Percentiles rank a stretch among this genome's conserved stretches.
Conservation (phyloP, 768 basidiomycete species). For the Psilocybe azurescens region DNA sequence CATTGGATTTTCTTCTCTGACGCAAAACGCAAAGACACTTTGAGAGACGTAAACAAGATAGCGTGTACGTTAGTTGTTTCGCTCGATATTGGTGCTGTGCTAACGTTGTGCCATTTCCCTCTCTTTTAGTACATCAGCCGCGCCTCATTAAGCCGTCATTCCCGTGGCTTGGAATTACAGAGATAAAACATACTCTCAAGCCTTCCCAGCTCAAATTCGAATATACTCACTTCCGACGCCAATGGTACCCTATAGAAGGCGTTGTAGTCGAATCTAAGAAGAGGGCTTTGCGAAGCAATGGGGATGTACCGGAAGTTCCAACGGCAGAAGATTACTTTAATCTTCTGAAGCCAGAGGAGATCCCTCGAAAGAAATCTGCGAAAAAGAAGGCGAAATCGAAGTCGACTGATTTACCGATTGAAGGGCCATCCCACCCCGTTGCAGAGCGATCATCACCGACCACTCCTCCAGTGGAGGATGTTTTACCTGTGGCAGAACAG, state of each 20-base stretch:
- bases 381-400: slow-evolving; percentile 6
- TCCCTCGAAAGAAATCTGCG: slow-evolving; percentile 2
- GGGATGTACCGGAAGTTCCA: slow-evolving; percentile 16
- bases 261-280: slow-evolving; percentile 21
- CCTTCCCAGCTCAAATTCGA: slow-evolving; percentile 26
- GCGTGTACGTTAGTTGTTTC: slow-evolving; percentile 44
- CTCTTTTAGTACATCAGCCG: slow-evolving; percentile 41
- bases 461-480: slow-evolving; percentile 1
- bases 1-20: slow-evolving; percentile 68
- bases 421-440: slow-evolving; percentile 10
- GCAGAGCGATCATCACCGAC: background rate
- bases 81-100: background rate
- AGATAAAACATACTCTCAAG: background rate
- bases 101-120: slow-evolving; percentile 3
- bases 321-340: slow-evolving; percentile 27
- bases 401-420: background rate
- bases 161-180: slow-evolving; percentile 45
- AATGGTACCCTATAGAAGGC: slow-evolving; percentile 28
- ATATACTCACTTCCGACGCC: slow-evolving; percentile 22
- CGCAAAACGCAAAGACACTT: slow-evolving; percentile 49
- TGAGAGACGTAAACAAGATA: slow-evolving; percentile 56
- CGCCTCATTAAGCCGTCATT: slow-evolving; percentile 44
- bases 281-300: slow-evolving; percentile 28
- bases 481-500: background rate
- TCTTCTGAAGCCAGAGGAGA: slow-evolving; percentile 17